Percentiles rank a stretch among this genome's conserved stretches.
phyloP scores from a whole-genome alignment of 2,329 filamentous ascomycete genomes.

The Xylariomycetidae sp. region DNA sequence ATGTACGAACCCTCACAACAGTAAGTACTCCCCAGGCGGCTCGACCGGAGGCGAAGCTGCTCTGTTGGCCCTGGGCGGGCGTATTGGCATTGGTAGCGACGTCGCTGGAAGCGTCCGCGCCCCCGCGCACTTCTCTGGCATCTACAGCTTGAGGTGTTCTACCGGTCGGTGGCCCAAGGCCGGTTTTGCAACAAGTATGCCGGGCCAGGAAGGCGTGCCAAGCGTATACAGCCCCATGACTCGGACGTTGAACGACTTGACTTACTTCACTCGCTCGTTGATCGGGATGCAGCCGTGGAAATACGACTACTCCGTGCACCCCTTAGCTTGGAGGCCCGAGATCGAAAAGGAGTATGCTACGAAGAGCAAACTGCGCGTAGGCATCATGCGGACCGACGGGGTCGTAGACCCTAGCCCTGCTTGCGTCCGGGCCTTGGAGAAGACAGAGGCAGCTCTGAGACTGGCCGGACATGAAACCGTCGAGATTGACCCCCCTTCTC shows the following conservation, averaged over 20 bases:
- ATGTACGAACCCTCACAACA: slow-evolving; percentile 76
- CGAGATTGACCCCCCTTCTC: slow-evolving; percentile 58
- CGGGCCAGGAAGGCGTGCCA: slow-evolving; percentile 84
- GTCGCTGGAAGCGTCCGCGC: slow-evolving; percentile 84
- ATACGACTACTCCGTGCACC: slow-evolving; percentile 82
- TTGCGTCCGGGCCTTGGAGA: slow-evolving; percentile 70
- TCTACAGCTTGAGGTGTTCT: slow-evolving; percentile 81
- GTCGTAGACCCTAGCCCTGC: slow-evolving; percentile 86
- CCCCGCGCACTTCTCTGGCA: slow-evolving; percentile 85
- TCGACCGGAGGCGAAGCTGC: slow-evolving; percentile 85
- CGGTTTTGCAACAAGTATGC: slow-evolving; percentile 82
- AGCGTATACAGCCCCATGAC: slow-evolving; percentile 93
- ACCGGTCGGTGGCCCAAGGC: slow-evolving; percentile 87
- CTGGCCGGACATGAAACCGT: slow-evolving; percentile 72
- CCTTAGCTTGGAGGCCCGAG: slow-evolving; percentile 70
- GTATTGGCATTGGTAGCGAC: slow-evolving; percentile 87
- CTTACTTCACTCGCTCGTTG: slow-evolving; percentile 76
- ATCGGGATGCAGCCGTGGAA: slow-evolving; percentile 82
- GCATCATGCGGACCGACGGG: slow-evolving; percentile 72
- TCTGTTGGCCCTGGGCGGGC: slow-evolving; percentile 73
- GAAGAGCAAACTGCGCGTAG: slow-evolving; percentile 64
- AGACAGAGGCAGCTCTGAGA: slow-evolving; percentile 63
- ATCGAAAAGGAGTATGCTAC: slow-evolving; percentile 54
- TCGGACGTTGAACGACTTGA: slow-evolving; percentile 74
- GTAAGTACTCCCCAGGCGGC: slow-evolving; percentile 81